Evolutionary conservation across 1,284 basidiomycete species (phyloP), one percentile per base, ranked within the genome.

Genomic region (Earliella scabrosa): DNA sequence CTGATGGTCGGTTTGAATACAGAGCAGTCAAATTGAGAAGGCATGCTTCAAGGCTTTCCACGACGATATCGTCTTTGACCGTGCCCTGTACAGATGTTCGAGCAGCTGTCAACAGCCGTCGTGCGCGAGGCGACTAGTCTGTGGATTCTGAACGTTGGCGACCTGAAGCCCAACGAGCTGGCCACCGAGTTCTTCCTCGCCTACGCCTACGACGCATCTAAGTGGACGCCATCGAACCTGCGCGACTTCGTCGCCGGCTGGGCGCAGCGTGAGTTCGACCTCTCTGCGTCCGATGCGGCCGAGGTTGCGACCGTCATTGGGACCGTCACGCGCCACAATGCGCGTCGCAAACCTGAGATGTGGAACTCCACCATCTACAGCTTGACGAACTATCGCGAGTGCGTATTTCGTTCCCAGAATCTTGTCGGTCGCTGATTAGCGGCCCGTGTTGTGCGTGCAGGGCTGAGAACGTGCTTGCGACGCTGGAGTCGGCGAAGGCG

Each of bases 131-230:
- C 85, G 1, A 79, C 73, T 5, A 76, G 76, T n/a, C 70, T 86
- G 32, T 87, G 85, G 85, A 76, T 86, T 32, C 66, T 86, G 41
- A 86, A 86, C 63, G 84, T 87, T 31, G 88, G 87, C 21, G 88
- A 91, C 63, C 71, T 91, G 36, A 91, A 91, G 68, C 86, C 87
- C 0, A 86, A 86, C 64, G 89, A 92, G 61, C 79, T 85, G 63
- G 81, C 86, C 41, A 84, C 78, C 23, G 87, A 90, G 61, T 90
- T 86, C 68, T 90, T 87, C 76, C 73, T 90, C 60, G 76, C 74
- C 18, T 80, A 82, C 47, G 87, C 80, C 1, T 91, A 83, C 77
- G 79, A 90, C 63, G 71, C 82, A 0, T 73, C 81, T 0, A 68
- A 74, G 11, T 85, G 82, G 79, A 77, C 74, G 16, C 75, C 73